A percentile compares a stretch with the other conserved stretches of the same genome.
Conservation (phyloP, 192 early-diverging fungal species). For the Ambispora gerdemannii region DNA sequence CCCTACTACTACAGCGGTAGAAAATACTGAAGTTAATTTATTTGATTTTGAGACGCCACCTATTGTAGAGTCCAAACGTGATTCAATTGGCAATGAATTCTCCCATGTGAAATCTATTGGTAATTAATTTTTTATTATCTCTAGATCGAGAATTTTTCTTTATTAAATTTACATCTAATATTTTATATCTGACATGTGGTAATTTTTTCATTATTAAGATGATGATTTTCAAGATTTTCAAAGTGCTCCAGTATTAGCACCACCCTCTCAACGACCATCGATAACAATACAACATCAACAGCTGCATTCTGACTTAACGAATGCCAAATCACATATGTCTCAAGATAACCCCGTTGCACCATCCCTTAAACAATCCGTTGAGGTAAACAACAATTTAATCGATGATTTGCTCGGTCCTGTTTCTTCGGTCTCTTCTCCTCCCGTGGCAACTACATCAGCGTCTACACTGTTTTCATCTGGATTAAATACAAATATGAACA, state of each 20-base stretch:
- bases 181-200: no score
- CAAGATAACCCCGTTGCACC: background rate
- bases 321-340: constrained; percentile 32
- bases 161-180: background rate
- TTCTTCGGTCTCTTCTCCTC: constrained; percentile 32
- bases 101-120: constrained; percentile 24
- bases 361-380: background rate
- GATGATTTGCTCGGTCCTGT: constrained; percentile 23
- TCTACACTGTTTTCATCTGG: no score
- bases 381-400: constrained; percentile 25
- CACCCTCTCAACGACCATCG: constrained; percentile 28
- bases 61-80: constrained; percentile 28
- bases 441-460: constrained; percentile 28
- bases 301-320: constrained; percentile 34
- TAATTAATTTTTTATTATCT: constrained; percentile 36
- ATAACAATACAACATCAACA: constrained; percentile 32
- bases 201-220: constrained; percentile 30
- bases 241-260: constrained; percentile 44
- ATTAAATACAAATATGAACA: constrained; percentile 16
- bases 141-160: constrained; percentile 21
- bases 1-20: constrained; percentile 32
- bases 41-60: constrained; percentile 65
- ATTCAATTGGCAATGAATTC: constrained; percentile 35
- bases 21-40: constrained; percentile 54
- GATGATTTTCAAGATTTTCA: constrained; percentile 73